Evolutionary conservation across 148 eudicot genomes (phyloP).

Genomic region (Polygonum maritimum): DNA sequence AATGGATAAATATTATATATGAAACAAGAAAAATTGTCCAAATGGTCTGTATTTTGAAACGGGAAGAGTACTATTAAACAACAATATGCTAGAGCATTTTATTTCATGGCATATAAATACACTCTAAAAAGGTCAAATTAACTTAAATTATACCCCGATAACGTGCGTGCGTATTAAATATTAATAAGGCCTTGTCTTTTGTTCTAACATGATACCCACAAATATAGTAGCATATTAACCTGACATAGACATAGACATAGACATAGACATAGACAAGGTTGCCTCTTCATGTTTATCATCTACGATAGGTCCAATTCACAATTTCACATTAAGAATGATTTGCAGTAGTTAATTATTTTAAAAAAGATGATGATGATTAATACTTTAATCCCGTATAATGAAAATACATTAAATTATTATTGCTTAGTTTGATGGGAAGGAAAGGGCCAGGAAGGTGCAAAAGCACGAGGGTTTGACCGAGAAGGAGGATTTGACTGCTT

Average conservation of each 20-base stretch:
- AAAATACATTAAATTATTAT: not conserved
- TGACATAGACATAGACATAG: not conserved
- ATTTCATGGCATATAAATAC: too few relatives aligned
- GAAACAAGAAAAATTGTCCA: too few relatives aligned
- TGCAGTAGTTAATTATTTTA: too few relatives aligned
- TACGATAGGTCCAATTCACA: too few relatives aligned
- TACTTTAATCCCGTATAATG: not conserved
- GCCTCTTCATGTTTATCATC: not conserved
- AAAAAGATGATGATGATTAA: too few relatives aligned
- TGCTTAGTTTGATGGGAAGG: not conserved
- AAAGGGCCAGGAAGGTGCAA: not conserved
- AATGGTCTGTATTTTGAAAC: too few relatives aligned
- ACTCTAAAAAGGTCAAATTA: not conserved
- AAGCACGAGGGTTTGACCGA: not conserved
- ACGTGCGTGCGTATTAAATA: slow-evolving; percentile 2
- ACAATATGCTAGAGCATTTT: too few relatives aligned
- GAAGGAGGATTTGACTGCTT: not conserved
- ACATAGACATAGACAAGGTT: not conserved
- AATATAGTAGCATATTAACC: not conserved
- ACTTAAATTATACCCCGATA: not conserved
- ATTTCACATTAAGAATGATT: too few relatives aligned
- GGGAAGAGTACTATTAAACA: too few relatives aligned
- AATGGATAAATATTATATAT: too few relatives aligned
- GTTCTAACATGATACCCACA: not conserved
- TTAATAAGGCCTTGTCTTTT: not conserved